Evolutionary conservation across 78 protist genomes (phyloP), one percentile per base, ranked within the genome.

Genomic region (Kipferlia bialata): DNA sequence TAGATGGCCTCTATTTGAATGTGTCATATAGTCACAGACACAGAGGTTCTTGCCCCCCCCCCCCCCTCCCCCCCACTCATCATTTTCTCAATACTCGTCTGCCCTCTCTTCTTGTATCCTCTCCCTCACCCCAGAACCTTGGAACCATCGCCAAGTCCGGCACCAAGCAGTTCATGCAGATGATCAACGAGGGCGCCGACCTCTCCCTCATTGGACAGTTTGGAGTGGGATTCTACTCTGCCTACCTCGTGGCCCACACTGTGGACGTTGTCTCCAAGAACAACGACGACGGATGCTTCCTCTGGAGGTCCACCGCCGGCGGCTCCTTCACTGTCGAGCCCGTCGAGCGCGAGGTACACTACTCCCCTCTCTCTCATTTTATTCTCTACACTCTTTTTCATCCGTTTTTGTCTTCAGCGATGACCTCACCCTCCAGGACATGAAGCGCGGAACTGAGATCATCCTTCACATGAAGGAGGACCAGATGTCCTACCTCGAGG

Each of bases 161-260:
- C 64, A 94, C 98, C 54, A 89, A 90, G 83, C 75, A 70, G 24
- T 94, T 93, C 83, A 86, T 97, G 94, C 96, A 94, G 81, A 93
- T 91, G 26, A 76, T 91, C 34, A 29, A 67, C 17, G 60, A 66
- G 59, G 98, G 98, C 34, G 97, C 94, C 16, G 97, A 93, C 76
- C 76, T 94, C 22, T 56, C 78, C 75, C 86, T 93, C 93, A 97
- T 97, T 58, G 99, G 99, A 24, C 98, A 97, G 81, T 97, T 97
- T 77, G 99, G 99, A 84, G 98, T 97, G 60, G 98, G 99, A 37
- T 97, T 97, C 93, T 97, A 97, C 89, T 91, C 97, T 37, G 96
- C 98, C 33, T 97, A 83, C 91, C 89, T 97, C 18, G 98, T 95
- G 48, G 97, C 98, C 58, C 95, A 97, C 81, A 31, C 63, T 16